Base-by-base conservation (phyloP, 1,139 yeast genomes). In the Geotrichum bryndzae region DNA sequence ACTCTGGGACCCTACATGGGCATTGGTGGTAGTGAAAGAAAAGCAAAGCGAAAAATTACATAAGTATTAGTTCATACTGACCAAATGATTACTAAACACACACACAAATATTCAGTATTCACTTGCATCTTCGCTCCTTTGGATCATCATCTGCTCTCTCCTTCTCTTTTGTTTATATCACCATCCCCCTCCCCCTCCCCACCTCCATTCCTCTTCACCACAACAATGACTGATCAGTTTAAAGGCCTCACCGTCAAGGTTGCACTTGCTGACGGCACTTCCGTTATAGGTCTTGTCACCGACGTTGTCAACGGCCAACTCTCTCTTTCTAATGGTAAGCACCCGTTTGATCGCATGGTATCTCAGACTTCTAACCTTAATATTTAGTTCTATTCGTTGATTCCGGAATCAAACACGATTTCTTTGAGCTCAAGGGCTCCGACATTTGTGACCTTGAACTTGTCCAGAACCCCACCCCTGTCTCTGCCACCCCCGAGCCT, bases 401-500 rank as follows among this genome's bases (percentile, higher is more conserved):
- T 27, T 62, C 69, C 4, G 68, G 70, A 5, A 53, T 52, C 33
- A 56, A 51, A 33, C 57, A 55, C n/a, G 61, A 56, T 35, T 45
- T 35, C 4, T 53, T 60, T 33, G 61, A 61, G 15, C 65, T 73
- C 22, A 60, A 64, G 29, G 77, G 74, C 18, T 57, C 68, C 31
- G 66, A 67, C 27, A 74, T 74, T 56, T 61, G 63, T 5, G 73
- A 74, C 56, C 68, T 74, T 33, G 70, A 72, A 38, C 68, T 74
- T 38, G 63, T 73, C 27, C 68, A 71, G 18, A 59, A 46, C n/a
- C 56, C 53, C 11, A 38, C 33, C 22, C 51, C 60, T 46, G 48
- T 51, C 51, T 58, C 59, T 22, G 46, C 59, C 7, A 27, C 61
- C 22, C 58, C 53, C 7, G 48, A 41, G 22, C 52, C 2, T 15